Conservation (phyloP, 1,284 basidiomycete species). For the Puccinia horiana region DNA sequence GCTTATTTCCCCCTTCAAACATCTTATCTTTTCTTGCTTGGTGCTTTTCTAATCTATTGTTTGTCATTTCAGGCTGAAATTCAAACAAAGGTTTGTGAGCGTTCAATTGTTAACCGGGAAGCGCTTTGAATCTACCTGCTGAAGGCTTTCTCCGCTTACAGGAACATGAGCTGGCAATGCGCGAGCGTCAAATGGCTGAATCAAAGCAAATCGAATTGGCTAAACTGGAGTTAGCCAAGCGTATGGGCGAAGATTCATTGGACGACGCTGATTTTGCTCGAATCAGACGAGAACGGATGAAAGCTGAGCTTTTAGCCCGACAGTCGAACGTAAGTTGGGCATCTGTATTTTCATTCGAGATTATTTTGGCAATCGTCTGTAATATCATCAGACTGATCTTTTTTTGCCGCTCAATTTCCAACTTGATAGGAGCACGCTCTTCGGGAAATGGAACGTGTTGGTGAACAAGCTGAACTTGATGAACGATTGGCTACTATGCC, state of each 20-base stretch:
- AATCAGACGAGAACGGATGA: slow-evolving; percentile 46
- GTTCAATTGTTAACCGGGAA: background rate
- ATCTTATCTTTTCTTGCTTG: background rate
- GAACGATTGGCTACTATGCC: background rate
- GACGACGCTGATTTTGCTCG: slow-evolving; percentile 49
- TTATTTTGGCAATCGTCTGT: background rate
- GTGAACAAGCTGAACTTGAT: slow-evolving; percentile 12
- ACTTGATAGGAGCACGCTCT: slow-evolving; percentile 44
- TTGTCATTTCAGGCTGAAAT: slow-evolving; percentile 26
- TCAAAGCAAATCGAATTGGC: slow-evolving; percentile 42
- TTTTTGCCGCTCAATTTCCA: background rate
- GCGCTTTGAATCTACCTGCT: background rate
- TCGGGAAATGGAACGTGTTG: background rate
- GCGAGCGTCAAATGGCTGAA: slow-evolving; percentile 40
- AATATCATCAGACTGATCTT: background rate
- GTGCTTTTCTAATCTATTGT: background rate
- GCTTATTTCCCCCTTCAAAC: background rate
- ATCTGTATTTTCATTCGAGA: background rate
- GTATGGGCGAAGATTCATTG: slow-evolving; percentile 43
- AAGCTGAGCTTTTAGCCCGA: slow-evolving; percentile 43
- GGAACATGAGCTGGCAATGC: slow-evolving; percentile 46
- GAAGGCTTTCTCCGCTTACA: background rate
- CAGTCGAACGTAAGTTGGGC: slow-evolving; percentile 22
- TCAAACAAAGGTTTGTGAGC: slow-evolving; percentile 19
- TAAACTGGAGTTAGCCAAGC: slow-evolving; percentile 48